phyloP scores from a whole-genome alignment of 2,329 filamentous ascomycete species.

The Magnaporthiopsis rhizophila region DNA sequence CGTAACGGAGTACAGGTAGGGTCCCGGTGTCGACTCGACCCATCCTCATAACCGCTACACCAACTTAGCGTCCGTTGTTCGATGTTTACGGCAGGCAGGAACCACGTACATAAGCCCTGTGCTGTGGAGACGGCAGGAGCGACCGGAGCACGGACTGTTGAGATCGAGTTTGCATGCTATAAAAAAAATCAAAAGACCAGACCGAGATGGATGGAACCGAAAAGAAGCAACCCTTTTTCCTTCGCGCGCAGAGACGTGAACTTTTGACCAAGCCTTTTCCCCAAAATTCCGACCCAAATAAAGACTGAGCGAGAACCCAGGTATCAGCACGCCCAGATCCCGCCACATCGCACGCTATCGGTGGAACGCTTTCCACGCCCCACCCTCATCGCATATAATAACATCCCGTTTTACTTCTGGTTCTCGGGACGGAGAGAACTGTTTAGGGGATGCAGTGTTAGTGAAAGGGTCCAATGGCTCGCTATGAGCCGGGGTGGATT shows the following conservation, averaged over 20 bases:
- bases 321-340: background rate
- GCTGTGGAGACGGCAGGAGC: no score
- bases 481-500: background rate
- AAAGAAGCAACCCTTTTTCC: background rate
- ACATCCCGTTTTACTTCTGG: conserved; percentile 55
- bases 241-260: background rate
- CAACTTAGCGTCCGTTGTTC: no score
- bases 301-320: background rate
- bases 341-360: background rate
- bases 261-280: background rate
- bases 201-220: background rate
- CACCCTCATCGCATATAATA: background rate
- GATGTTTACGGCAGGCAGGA: no score
- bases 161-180: background rate
- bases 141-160: no score
- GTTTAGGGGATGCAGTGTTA: conserved; percentile 2
- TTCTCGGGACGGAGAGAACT: conserved; percentile 79
- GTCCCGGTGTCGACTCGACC: no score
- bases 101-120: no score
- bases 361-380: background rate
- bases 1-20: no score
- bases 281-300: background rate
- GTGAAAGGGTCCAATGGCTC: background rate
- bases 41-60: no score
- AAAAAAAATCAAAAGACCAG: background rate